Percentiles rank a stretch among this genome's conserved stretches.
Conservation (phyloP, 345 rosid species). For the Rhodomyrtus tomentosa region DNA sequence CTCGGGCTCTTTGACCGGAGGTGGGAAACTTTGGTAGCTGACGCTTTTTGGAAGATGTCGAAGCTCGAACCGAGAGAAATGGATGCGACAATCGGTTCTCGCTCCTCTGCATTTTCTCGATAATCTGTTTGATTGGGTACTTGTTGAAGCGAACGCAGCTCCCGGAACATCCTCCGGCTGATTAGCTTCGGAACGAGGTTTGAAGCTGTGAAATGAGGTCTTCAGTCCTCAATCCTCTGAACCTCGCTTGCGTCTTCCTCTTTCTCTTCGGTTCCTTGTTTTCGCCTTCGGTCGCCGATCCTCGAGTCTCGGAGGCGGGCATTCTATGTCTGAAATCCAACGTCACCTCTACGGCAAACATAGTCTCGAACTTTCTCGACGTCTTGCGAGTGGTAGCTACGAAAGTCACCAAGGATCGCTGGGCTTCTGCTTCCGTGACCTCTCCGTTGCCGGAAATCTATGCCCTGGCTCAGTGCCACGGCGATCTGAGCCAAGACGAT, state of each 20-base stretch:
- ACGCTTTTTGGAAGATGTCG: neutral
- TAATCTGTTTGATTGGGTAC: too few relatives aligned
- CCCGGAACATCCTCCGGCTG: neutral
- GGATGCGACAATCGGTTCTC: neutral
- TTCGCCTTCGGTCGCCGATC: constrained; percentile 10
- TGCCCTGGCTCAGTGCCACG: constrained; percentile 44
- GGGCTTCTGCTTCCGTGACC: constrained; percentile 18
- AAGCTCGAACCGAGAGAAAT: neutral
- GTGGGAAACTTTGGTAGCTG: neutral
- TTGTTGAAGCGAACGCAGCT: too few relatives aligned
- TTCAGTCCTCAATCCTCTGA: neutral
- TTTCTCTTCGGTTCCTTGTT: neutral
- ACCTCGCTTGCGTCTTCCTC: neutral
- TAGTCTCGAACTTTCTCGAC: constrained; percentile 29
- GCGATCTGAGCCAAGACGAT: constrained; percentile 46
- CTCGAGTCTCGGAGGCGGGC: constrained; percentile 26
- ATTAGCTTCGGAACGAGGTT: neutral
- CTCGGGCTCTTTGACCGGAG: neutral
- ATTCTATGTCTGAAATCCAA: constrained; percentile 22
- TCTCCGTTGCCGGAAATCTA: constrained; percentile 12
- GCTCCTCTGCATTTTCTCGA: neutral
- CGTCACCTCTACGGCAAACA: neutral
- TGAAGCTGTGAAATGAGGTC: neutral
- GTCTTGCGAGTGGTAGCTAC: constrained; percentile 30
- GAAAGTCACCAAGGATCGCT: constrained; percentile 9